A percentile compares a stretch with the other conserved stretches of the same genome.
phyloP scores from a whole-genome alignment of 2,329 filamentous ascomycete species.

The Elsinoe fawcettii region DNA sequence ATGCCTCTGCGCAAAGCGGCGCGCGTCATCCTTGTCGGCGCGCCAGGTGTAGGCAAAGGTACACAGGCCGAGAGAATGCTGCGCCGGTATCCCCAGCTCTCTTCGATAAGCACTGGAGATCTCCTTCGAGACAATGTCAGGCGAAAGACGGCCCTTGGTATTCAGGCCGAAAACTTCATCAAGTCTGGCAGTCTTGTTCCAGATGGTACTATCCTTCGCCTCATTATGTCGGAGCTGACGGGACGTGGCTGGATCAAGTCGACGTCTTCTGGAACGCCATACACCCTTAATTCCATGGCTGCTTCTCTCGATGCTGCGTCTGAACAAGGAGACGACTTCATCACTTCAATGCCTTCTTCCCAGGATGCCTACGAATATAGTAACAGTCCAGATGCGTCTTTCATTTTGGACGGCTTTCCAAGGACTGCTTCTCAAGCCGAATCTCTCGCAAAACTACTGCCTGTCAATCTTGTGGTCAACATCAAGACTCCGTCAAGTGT shows the following conservation, averaged over 20 bases:
- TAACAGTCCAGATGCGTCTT: slow-evolving; percentile 71
- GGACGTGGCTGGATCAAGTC: slow-evolving; percentile 65
- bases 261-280: slow-evolving; percentile 33
- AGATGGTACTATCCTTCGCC: slow-evolving; percentile 80
- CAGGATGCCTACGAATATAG: slow-evolving; percentile 41
- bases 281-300: slow-evolving; percentile 38
- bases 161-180: slow-evolving; percentile 85
- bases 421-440: slow-evolving; percentile 74
- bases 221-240: slow-evolving; percentile 84
- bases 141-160: slow-evolving; percentile 74
- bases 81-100: slow-evolving; percentile 76
- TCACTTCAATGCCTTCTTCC: slow-evolving; percentile 30
- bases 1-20: slow-evolving; percentile 61
- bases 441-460: slow-evolving; percentile 70
- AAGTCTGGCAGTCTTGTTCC: slow-evolving; percentile 82
- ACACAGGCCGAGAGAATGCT: slow-evolving; percentile 90
- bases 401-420: slow-evolving; percentile 93
- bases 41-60: slow-evolving; percentile 94
- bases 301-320: slow-evolving; percentile 15
- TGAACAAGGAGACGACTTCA: slow-evolving; percentile 32
- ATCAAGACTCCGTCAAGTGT: slow-evolving; percentile 78
- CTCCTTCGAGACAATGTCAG: slow-evolving; percentile 88
- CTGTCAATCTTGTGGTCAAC: slow-evolving; percentile 90
- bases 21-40: slow-evolving; percentile 87
- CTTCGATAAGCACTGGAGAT: slow-evolving; percentile 89